Evolutionary conservation across 2,329 filamentous ascomycete species (phyloP).

Genomic region (Aspergillus unguis): DNA sequence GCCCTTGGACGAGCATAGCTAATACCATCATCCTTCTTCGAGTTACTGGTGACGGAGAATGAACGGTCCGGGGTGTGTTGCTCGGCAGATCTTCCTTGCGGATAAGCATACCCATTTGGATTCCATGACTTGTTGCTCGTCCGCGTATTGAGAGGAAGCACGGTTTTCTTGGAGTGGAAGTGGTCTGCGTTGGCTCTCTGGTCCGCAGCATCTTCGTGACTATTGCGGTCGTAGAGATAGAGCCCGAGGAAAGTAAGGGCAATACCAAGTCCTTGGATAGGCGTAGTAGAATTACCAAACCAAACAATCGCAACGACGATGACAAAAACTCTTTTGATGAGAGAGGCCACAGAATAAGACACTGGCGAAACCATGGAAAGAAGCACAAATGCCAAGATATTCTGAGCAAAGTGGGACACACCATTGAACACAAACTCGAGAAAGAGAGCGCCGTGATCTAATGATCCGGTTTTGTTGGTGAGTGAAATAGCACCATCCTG

Average conservation of each 20-base stretch:
- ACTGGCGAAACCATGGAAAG: slow-evolving; percentile 93
- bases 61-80: slow-evolving; percentile 18
- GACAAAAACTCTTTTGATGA: slow-evolving; percentile 97
- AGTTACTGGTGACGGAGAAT: slow-evolving; percentile 21
- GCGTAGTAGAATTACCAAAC: slow-evolving; percentile 88
- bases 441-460: slow-evolving; percentile 58
- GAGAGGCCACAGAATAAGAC: slow-evolving; percentile 90
- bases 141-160: slow-evolving; percentile 63
- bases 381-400: slow-evolving; percentile 89
- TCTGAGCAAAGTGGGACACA: slow-evolving; percentile 92
- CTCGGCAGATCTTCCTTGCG: slow-evolving; percentile 22
- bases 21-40: slow-evolving; percentile 46
- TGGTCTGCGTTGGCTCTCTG: slow-evolving; percentile 65
- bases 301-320: slow-evolving; percentile 92
- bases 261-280: slow-evolving; percentile 79
- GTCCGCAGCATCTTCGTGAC: slow-evolving; percentile 82
- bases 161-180: slow-evolving; percentile 58
- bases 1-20: slow-evolving; percentile 41
- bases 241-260: slow-evolving; percentile 84
- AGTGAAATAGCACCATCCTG: slow-evolving; percentile 76
- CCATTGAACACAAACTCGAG: slow-evolving; percentile 98
- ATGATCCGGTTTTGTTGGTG: slow-evolving; percentile 70
- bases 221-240: slow-evolving; percentile 93
- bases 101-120: slow-evolving; percentile 38
- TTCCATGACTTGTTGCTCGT: slow-evolving; percentile 36